Evolutionary conservation across 2,329 filamentous ascomycete genomes (phyloP).

Genomic region (Penicillium paneum): DNA sequence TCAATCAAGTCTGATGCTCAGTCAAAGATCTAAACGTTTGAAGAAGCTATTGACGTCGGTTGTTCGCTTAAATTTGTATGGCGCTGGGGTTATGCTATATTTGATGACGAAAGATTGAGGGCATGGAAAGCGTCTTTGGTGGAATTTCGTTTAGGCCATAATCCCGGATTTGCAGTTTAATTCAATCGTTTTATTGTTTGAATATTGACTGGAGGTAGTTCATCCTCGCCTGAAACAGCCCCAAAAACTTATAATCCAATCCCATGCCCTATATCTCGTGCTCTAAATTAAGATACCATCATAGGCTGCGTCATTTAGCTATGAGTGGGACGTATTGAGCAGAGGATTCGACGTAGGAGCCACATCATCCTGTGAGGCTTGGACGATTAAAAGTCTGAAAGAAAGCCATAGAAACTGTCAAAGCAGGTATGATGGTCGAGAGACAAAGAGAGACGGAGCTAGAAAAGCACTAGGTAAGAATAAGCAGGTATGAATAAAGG

Average conservation of each 20-base stretch:
- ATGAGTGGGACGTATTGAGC: too few species aligned
- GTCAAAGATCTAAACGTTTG: background rate
- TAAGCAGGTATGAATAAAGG: too few species aligned
- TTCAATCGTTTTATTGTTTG: too few species aligned
- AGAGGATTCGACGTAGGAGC: too few species aligned
- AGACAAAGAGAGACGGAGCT: too few species aligned
- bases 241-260: background rate
- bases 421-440: too few species aligned
- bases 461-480: too few species aligned
- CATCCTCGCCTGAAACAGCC: background rate
- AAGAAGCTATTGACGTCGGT: background rate
- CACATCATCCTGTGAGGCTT: too few species aligned
- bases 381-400: too few species aligned
- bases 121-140: background rate
- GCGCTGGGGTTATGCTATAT: background rate
- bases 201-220: background rate
- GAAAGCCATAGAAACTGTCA: too few species aligned
- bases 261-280: background rate
- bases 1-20: too few species aligned
- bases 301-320: background rate
- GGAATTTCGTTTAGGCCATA: background rate
- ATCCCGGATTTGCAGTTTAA: background rate
- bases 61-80: background rate
- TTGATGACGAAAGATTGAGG: background rate
- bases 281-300: background rate